phyloP scores from a whole-genome alignment of 306 rosid genomes.

The Begonia loranthoides region DNA sequence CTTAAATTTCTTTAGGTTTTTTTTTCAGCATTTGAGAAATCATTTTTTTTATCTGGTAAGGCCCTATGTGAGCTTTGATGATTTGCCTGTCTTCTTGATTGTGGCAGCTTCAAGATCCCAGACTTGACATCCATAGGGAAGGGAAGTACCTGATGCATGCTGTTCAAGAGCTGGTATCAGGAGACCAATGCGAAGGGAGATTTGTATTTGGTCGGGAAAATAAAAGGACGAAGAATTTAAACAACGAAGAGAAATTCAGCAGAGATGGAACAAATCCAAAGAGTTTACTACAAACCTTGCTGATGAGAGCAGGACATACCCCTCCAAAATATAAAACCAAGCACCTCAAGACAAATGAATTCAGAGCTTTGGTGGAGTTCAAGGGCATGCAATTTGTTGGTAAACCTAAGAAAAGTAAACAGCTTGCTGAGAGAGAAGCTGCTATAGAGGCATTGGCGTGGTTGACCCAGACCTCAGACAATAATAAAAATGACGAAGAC shows the following conservation, averaged over 20 bases:
- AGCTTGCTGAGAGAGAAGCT: constrained; percentile 93
- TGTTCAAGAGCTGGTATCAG: constrained; percentile 67
- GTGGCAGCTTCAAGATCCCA: constrained; percentile 78
- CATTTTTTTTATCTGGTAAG: too few species aligned
- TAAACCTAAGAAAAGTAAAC: constrained; percentile 86
- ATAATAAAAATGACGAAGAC: constrained; percentile 24
- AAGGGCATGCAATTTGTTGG: constrained; percentile 98
- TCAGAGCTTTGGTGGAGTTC: constrained; percentile 87
- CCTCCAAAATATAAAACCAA: constrained; percentile 93
- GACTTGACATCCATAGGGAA: constrained; percentile 70
- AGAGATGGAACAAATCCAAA: constrained; percentile 87
- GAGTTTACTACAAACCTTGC: constrained; percentile 77
- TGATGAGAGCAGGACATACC: constrained; percentile 94
- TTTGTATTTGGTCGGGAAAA: constrained; percentile 89
- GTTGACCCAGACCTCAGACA: constrained; percentile 88
- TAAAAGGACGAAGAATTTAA: constrained; percentile 36
- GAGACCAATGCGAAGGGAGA: constrained; percentile 96
- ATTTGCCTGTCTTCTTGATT: constrained; percentile 2
- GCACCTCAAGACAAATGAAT: constrained; percentile 91
- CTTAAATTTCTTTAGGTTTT: too few species aligned
- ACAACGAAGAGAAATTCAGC: constrained; percentile 47
- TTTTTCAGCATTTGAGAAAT: too few species aligned
- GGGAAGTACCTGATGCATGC: constrained; percentile 85
- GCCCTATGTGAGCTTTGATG: not conserved
- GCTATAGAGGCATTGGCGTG: constrained; percentile 95